A percentile compares a stretch with the other conserved stretches of the same genome.
phyloP scores from a whole-genome alignment of 108 stramenopile species.

The Schizochytrium sp. region DNA sequence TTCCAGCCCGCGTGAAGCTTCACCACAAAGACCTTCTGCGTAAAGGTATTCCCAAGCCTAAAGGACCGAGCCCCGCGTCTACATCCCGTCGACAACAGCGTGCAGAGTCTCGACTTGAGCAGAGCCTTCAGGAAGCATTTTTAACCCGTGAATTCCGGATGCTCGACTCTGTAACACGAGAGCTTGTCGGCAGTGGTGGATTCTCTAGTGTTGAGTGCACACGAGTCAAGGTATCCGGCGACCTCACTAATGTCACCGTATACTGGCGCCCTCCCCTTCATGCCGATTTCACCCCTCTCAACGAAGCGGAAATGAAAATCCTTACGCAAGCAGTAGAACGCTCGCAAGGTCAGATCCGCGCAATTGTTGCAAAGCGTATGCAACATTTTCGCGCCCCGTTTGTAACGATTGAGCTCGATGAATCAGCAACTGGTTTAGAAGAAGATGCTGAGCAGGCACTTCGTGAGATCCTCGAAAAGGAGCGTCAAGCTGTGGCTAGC shows the following conservation, averaged over 20 bases:
- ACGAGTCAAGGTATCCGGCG: neutral
- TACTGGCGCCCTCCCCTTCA: neutral
- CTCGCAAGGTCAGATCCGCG: neutral
- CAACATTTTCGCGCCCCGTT: slow-evolving; percentile 5
- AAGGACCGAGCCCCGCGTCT: neutral
- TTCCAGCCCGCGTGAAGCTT: neutral
- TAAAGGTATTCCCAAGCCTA: slow-evolving; percentile 19
- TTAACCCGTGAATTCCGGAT: neutral
- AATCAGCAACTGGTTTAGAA: neutral
- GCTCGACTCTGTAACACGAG: neutral
- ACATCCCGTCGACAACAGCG: neutral
- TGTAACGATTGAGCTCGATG: slow-evolving; percentile 1
- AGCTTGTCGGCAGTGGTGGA: neutral
- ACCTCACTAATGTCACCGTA: neutral
- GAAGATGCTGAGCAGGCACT: neutral
- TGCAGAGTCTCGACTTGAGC: neutral
- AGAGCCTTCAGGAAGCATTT: slow-evolving; percentile 17
- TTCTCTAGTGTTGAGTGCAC: slow-evolving; percentile 10
- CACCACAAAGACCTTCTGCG: slow-evolving; percentile 3
- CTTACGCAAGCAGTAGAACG: neutral
- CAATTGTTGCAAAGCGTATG: neutral
- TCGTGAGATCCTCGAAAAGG: neutral
- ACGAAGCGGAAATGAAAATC: neutral
- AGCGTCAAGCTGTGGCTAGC: neutral
- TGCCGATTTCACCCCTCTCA: neutral